phyloP scores from a whole-genome alignment of 2,329 filamentous ascomycete genomes.

The Immersiporthe knoxdaviesiana region DNA sequence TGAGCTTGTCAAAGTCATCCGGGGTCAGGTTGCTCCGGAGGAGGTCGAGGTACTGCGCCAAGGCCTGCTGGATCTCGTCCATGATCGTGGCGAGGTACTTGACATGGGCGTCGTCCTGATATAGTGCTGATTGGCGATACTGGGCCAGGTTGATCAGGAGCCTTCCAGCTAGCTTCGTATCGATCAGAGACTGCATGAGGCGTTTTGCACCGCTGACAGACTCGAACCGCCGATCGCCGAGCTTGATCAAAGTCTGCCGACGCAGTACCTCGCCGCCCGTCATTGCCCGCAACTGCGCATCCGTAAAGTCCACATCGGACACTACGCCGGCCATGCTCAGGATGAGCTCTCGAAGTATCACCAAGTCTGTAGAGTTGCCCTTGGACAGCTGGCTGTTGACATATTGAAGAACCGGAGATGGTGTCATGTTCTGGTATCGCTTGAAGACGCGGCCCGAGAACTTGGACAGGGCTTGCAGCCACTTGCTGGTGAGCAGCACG shows the following conservation, averaged over 20 bases:
- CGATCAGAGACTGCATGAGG: constrained; percentile 76
- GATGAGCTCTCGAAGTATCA: constrained; percentile 88
- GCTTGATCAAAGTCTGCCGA: constrained; percentile 76
- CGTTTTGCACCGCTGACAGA: constrained; percentile 75
- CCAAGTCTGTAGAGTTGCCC: constrained; percentile 86
- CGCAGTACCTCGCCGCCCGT: constrained; percentile 81
- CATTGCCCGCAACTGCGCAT: constrained; percentile 84
- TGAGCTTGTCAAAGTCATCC: constrained; percentile 75
- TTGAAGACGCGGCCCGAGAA: constrained; percentile 91
- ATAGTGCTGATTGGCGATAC: constrained; percentile 85
- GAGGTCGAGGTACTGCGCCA: constrained; percentile 88
- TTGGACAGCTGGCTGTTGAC: constrained; percentile 80
- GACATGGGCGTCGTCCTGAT: constrained; percentile 75
- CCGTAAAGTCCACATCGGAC: constrained; percentile 83
- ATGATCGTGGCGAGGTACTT: constrained; percentile 87
- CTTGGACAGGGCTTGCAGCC: constrained; percentile 86
- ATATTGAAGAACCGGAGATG: constrained; percentile 85
- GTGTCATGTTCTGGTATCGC: constrained; percentile 81
- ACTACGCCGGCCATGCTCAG: constrained; percentile 93
- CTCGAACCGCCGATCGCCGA: constrained; percentile 81
- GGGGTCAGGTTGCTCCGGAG: constrained; percentile 77
- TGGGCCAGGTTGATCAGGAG: constrained; percentile 90
- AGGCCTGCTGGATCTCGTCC: constrained; percentile 84
- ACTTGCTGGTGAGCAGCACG: constrained; percentile 78
- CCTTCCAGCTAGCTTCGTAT: constrained; percentile 77